Evolutionary conservation across 2,329 filamentous ascomycete genomes (phyloP).

Genomic region (Aureobasidium leucospermi): DNA sequence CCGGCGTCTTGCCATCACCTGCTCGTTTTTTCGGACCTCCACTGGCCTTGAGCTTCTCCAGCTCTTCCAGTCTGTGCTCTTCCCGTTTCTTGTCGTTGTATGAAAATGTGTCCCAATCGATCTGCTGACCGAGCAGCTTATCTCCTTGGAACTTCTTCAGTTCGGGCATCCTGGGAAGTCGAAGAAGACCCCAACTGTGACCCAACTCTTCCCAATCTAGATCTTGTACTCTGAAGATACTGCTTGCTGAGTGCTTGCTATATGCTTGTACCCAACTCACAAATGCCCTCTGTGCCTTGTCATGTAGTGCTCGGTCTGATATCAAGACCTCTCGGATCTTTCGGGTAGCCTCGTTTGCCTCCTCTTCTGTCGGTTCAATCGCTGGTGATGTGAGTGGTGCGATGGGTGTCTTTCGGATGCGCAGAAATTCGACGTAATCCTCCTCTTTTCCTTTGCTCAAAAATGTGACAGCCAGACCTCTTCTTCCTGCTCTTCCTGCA

Average conservation of each 20-base stretch:
- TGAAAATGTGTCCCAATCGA: slow-evolving; percentile 32
- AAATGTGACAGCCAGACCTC: slow-evolving; percentile 78
- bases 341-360: slow-evolving; percentile 51
- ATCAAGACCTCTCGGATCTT: slow-evolving; percentile 55
- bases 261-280: slow-evolving; percentile 92
- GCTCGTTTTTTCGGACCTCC: slow-evolving; percentile 21
- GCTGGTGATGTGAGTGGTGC: slow-evolving; percentile 47
- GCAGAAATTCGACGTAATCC: slow-evolving; percentile 81
- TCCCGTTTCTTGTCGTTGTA: slow-evolving; percentile 42
- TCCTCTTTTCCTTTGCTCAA: slow-evolving; percentile 79
- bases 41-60: slow-evolving; percentile 21
- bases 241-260: slow-evolving; percentile 80
- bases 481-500: slow-evolving; percentile 56
- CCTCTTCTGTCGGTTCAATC: slow-evolving; percentile 46
- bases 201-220: slow-evolving; percentile 80
- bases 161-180: slow-evolving; percentile 91
- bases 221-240: slow-evolving; percentile 78
- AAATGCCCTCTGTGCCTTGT: slow-evolving; percentile 85
- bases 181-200: slow-evolving; percentile 76
- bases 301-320: slow-evolving; percentile 62
- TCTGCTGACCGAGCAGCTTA: slow-evolving; percentile 31
- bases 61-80: slow-evolving; percentile 32
- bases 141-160: slow-evolving; percentile 40
- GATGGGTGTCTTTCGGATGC: slow-evolving; percentile 81
- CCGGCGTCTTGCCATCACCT: slow-evolving; percentile 26